Evolutionary conservation across 208 protist genomes (phyloP), one percentile per base, ranked within the genome.

Genomic region (Wallacemonas rigidus): DNA sequence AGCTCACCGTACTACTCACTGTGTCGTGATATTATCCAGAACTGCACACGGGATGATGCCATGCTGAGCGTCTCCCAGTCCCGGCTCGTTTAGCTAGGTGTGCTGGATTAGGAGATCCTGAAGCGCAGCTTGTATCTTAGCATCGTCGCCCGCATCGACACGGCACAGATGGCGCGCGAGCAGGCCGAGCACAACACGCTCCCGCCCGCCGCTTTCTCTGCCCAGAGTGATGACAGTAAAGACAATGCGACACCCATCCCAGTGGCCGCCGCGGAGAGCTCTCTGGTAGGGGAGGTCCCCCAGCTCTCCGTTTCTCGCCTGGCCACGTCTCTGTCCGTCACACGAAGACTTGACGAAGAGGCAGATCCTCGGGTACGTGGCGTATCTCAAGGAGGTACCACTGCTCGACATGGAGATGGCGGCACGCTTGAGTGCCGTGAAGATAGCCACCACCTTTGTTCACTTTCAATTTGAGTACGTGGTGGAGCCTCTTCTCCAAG

Each of bases 21-120:
- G 15, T 72, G 68, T 50, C 68, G 68, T 14, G 45, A 58, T 63
- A 61, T 72, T 15, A 53, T 72, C n/a, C 53, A 72, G 56, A 65
- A 51, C 41, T 41, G n/a, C 60, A 50, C 50, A 5, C 60, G 51
- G 43, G 60, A 65, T 50, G 60, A 65, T 15, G 41, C 41, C 2
- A 14, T 14, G 60, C 12, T 65, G n/a, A 50, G 12, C 12, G n/a
- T 41, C 8, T 4, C 40, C 12, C 60, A 65, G 38, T 8, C 60
- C 15, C 3, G 9, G 7, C 17, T 65, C 7, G 5, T 15, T 15
- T 2, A 44, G 12, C 14, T 65, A 14, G 60, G 60, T 0, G 39
- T 35, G 12, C 12, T 53, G 40, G n/a, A 65, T 4, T 0, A 65
- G 60, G 40, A 45, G 40, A 41, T 65, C 14, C 38, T 65, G 40